Conservation (phyloP, 768 basidiomycete species). For the Termitomyces heimii region DNA sequence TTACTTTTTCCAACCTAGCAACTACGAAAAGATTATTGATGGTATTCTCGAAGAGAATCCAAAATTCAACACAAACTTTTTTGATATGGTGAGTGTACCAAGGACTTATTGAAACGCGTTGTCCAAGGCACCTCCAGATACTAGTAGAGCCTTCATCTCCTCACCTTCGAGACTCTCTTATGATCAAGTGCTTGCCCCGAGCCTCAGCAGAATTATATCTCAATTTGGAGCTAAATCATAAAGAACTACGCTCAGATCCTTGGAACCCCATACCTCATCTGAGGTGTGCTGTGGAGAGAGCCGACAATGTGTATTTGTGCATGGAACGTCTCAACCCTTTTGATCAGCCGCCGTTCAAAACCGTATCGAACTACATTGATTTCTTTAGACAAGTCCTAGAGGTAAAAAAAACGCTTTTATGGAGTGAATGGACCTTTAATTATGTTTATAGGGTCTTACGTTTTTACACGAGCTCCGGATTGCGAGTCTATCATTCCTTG, state of each 20-base stretch:
- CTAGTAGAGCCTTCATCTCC: slow-evolving; percentile 24
- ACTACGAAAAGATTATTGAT: slow-evolving; percentile 27
- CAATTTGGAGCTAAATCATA: slow-evolving; percentile 37
- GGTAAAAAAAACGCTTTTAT: slow-evolving; percentile 21
- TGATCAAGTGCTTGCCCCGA: slow-evolving; percentile 33
- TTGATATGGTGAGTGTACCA: slow-evolving; percentile 14
- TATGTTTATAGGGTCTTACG: slow-evolving; percentile 30
- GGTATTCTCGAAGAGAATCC: slow-evolving; percentile 20
- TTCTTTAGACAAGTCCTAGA: slow-evolving; percentile 47
- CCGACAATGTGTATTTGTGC: slow-evolving; percentile 34
- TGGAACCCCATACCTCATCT: slow-evolving; percentile 51
- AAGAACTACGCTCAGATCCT: slow-evolving; percentile 39
- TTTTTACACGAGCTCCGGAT: slow-evolving; percentile 44
- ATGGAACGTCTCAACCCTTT: slow-evolving; percentile 39
- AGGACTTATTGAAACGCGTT: neutral
- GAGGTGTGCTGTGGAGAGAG: slow-evolving; percentile 35
- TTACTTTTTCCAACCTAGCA: slow-evolving; percentile 14
- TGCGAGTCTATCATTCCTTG: slow-evolving; percentile 27
- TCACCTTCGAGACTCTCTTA: slow-evolving; percentile 24
- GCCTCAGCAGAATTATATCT: slow-evolving; percentile 33
- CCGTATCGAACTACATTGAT: slow-evolving; percentile 43
- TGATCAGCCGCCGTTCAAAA: slow-evolving; percentile 39
- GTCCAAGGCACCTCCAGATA: slow-evolving; percentile 17
- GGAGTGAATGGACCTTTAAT: neutral
- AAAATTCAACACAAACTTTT: slow-evolving; percentile 12